phyloP scores from a whole-genome alignment of 371 early-diverging fungal genomes.

The Mycotypha africana region DNA sequence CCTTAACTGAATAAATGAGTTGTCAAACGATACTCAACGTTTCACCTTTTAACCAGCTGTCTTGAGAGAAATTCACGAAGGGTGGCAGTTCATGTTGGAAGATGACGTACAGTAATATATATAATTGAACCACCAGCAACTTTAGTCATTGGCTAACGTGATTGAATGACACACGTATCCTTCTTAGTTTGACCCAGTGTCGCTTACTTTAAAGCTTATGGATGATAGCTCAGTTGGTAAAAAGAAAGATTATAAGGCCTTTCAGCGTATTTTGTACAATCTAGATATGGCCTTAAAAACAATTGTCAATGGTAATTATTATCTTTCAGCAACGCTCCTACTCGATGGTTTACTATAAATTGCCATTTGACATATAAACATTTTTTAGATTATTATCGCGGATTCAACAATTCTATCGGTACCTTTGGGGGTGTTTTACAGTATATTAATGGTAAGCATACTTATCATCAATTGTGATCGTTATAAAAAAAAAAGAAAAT shows the following conservation, averaged over 20 bases:
- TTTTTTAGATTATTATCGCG: conserved; percentile 80
- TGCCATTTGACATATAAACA: too few species aligned
- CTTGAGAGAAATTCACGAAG: conserved; percentile 43
- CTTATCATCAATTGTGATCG: too few species aligned
- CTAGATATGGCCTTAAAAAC: conserved; percentile 81
- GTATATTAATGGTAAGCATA: conserved; percentile 64
- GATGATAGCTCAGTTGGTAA: conserved; percentile 75
- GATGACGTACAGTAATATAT: conserved; percentile 50
- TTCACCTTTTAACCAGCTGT: conserved; percentile 34
- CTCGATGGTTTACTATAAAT: too few species aligned
- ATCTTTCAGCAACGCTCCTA: neutral
- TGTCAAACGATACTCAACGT: too few species aligned
- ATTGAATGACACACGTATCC: neutral
- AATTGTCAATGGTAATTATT: conserved; percentile 83
- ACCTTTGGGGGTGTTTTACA: conserved; percentile 89
- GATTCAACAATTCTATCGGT: conserved; percentile 89
- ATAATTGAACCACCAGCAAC: neutral
- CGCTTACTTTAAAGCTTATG: conserved; percentile 79
- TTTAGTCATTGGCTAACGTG: neutral
- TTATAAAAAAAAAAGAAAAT: neutral
- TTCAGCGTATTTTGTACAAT: conserved; percentile 60
- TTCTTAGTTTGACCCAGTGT: conserved; percentile 83
- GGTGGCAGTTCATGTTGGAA: conserved; percentile 65
- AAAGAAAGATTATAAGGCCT: conserved; percentile 75
- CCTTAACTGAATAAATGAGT: too few species aligned